Base-by-base conservation (phyloP, 2,329 filamentous ascomycete species). In the Hypoxylon sp. region DNA sequence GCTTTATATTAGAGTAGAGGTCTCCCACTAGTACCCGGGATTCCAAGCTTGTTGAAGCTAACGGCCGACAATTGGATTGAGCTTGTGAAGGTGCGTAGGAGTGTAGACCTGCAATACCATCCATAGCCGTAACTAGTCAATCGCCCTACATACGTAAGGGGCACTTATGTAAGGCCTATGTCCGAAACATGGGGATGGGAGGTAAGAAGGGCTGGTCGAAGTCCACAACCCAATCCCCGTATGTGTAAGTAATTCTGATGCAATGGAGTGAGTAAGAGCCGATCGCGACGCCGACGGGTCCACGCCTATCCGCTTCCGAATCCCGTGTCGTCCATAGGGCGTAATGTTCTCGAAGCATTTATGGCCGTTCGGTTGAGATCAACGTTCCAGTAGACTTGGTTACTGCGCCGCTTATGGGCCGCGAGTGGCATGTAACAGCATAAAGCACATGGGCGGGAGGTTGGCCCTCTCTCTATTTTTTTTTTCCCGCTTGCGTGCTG, bases 311-410 rank as follows among this genome's bases (percentile, higher is more conserved):
- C 25, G 27, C 40, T 44, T 17, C 35, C 51, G 50, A 57, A 44
- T 53, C n/a, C 64, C 27, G 37, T 13, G 37, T 61, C 35, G 30
- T 61, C 37, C 30, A 61, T 61, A 50, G 42, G 40, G 20, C 31
- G 53, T 57, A 35, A 57, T 30, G 50, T 40, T 49, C 20, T 48
- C 30, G 25, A 57, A 17, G 53, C n/a, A 46, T 35, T 49, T 22
- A 30, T 46, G 27, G 33, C 35, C 58, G 22, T 14, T 33, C 25
- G 25, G 48, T 44, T 48, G 35, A 48, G 27, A 53, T 62, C 40
- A 44, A 33, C 33, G 44, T 25, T 50, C 53, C 51, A 57, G 51
- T 56, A n/a, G 20, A 20, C 20, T 20, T 20, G 20, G 20, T 27
- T 27, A 27, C 25, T 27, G 25, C 25, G 25, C 25, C 25, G 25